Evolutionary conservation across 768 basidiomycete species (phyloP).

Genomic region (Lanmaoa rubissima): DNA sequence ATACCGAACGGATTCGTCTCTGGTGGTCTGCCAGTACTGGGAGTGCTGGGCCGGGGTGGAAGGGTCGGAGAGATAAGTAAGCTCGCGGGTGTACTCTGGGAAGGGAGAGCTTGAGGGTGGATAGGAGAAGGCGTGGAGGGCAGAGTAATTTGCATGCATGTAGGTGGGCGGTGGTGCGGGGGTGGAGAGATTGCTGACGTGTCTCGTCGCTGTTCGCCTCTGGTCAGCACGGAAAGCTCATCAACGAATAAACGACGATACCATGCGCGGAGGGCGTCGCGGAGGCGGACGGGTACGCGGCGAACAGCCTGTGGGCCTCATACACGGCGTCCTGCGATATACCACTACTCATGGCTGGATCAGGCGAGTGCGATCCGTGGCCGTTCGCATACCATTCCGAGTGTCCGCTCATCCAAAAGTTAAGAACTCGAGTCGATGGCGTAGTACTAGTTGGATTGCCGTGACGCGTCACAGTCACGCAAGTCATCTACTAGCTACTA

Average conservation of each 20-base stretch:
- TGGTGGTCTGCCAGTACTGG: constrained; percentile 62
- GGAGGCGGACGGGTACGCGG: constrained; percentile 71
- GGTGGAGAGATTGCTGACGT: constrained; percentile 58
- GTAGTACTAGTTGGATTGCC: not conserved
- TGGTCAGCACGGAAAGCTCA: constrained; percentile 14
- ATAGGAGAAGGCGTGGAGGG: constrained; percentile 27
- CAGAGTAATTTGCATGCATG: constrained; percentile 45
- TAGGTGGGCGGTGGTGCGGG: constrained; percentile 63
- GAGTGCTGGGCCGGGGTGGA: constrained; percentile 44
- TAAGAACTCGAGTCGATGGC: constrained; percentile 1
- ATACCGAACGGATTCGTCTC: constrained; percentile 60
- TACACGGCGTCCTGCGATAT: constrained; percentile 49
- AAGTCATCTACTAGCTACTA: not conserved
- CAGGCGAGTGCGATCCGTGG: constrained; percentile 13
- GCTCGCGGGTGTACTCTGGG: constrained; percentile 64
- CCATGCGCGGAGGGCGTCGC: constrained; percentile 78
- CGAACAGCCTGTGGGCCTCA: constrained; percentile 64
- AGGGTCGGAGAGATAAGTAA: constrained; percentile 53
- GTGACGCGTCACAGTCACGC: constrained; percentile 27
- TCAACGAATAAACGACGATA: constrained; percentile 25
- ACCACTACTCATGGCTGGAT: constrained; percentile 1
- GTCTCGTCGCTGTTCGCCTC: constrained; percentile 55
- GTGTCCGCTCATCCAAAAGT: constrained; percentile 24
- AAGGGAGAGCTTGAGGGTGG: constrained; percentile 50
- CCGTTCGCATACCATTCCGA: constrained; percentile 27